Base-by-base conservation (phyloP, 2,329 filamentous ascomycete species). In the Aspergillus eucalypticola region DNA sequence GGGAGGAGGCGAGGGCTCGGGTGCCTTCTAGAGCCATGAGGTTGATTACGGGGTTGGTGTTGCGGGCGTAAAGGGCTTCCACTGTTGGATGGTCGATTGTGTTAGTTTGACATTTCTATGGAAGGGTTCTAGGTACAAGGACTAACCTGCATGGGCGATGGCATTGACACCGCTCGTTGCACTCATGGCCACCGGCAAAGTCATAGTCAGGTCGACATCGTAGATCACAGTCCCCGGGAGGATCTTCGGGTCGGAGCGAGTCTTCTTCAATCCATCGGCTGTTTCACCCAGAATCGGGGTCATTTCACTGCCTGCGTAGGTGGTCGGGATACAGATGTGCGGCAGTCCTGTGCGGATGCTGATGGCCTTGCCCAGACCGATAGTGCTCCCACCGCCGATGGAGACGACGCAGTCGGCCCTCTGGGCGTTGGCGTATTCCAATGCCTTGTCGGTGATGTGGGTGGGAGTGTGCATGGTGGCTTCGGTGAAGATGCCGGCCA, bases 271-370 rank as follows among this genome's bases (percentile, higher is more conserved):
- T 0, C 86, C 85, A 56, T 84, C 79, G 11, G 79, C 76, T 0
- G 85, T 88, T 74, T 89, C 85, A 2, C 86, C 86, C 11, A 89
- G 73, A 50, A 88, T 87, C 0, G 86, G 84, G 3, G 86, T 88
- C 81, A 89, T 86, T 68, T 89, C 87, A 61, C 82, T 85, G 3
- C 84, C 84, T 5, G 84, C 82, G 67, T 87, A 87, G 0, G 84
- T 86, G 2, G 84, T 87, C n/a, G 85, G 84, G 52, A 87, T 82
- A 66, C 83, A 86, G 46, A 87, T 81, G 67, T 87, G 84, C 19
- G 82, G 83, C 35, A 86, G 75, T 0, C 78, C 79, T 35, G 83
- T 85, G 44, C 82, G 78, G 51, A 82, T 74, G 50, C 79, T 80
- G 61, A 86, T 80, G 1, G 84, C 84, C 66, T 87, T 86, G 4